A percentile compares a stretch with the other conserved stretches of the same genome.
Evolutionary conservation across 2,329 filamentous ascomycete genomes (phyloP).

Genomic region (Cyclaneusma minus): DNA sequence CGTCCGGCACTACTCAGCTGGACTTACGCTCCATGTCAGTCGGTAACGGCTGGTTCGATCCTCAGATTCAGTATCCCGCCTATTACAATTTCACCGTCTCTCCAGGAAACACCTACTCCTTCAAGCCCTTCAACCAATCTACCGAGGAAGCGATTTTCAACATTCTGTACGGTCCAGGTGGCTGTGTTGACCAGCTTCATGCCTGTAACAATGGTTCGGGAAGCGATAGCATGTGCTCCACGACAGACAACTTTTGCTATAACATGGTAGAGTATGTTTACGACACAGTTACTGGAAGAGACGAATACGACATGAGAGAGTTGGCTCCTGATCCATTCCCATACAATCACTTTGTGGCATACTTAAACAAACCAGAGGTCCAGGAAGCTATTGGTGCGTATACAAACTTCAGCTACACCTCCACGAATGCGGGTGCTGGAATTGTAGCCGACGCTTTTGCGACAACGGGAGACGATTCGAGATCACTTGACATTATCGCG

Average conservation of each 20-base stretch:
- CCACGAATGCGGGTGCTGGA: conserved; percentile 29
- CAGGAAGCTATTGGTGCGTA: conserved; percentile 42
- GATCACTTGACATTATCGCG: conserved; percentile 28
- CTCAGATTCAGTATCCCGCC: conserved; percentile 36
- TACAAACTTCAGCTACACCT: conserved; percentile 46
- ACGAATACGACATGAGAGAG: conserved; percentile 45
- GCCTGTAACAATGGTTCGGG: conserved; percentile 38
- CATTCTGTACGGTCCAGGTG: conserved; percentile 41
- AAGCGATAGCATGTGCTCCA: conserved; percentile 31
- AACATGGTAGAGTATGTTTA: conserved; percentile 34
- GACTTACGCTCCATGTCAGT: conserved; percentile 37
- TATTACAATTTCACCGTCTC: conserved; percentile 41
- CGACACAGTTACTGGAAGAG: conserved; percentile 32
- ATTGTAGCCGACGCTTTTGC: conserved; percentile 28
- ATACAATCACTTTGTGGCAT: conserved; percentile 35
- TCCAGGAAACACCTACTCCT: conserved; percentile 41
- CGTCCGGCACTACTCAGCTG: conserved; percentile 29
- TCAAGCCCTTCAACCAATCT: conserved; percentile 32
- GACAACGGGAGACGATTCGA: conserved; percentile 31
- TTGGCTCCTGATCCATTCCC: conserved; percentile 40
- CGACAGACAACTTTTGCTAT: conserved; percentile 39
- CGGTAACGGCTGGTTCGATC: conserved; percentile 43
- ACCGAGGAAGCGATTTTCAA: conserved; percentile 37
- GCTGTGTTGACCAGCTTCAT: conserved; percentile 39
- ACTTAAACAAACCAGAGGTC: conserved; percentile 38